A percentile compares a stretch with the other conserved stretches of the same genome.
Conservation (phyloP, 1,284 basidiomycete species). For the Apiotrichum gamsii region DNA sequence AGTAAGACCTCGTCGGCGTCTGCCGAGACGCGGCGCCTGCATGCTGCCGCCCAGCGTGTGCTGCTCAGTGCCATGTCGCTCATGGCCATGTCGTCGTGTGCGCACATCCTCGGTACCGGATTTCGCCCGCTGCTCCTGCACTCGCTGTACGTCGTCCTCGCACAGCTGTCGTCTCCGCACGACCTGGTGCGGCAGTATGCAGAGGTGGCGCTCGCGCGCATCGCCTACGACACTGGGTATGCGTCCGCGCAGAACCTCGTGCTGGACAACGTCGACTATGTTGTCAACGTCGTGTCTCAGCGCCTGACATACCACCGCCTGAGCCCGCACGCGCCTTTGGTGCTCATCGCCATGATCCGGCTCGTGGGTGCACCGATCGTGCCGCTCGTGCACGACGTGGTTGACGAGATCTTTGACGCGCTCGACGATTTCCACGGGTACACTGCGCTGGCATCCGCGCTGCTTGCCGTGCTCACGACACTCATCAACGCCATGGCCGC, state of each 20-base stretch:
- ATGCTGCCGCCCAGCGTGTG: conserved; percentile 53
- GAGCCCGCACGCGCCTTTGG: conserved; percentile 54
- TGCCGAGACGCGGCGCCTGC: conserved; percentile 26
- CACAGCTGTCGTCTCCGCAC: conserved; percentile 66
- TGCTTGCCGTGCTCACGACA: conserved; percentile 66
- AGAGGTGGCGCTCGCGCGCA: conserved; percentile 60
- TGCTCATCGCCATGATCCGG: conserved; percentile 71
- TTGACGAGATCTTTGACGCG: conserved; percentile 90
- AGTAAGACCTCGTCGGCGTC: conserved; percentile 22
- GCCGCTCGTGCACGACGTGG: conserved; percentile 77
- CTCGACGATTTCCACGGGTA: conserved; percentile 91
- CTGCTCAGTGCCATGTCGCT: conserved; percentile 56
- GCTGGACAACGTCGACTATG: conserved; percentile 88
- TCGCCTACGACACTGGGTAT: conserved; percentile 67
- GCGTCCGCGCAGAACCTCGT: conserved; percentile 76
- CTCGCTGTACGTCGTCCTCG: conserved; percentile 73
- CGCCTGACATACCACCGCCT: conserved; percentile 68
- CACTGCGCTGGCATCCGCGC: conserved; percentile 49
- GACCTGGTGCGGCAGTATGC: conserved; percentile 64
- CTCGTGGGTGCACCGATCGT: conserved; percentile 79
- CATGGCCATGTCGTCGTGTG: conserved; percentile 63
- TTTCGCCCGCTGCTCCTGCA: conserved; percentile 67
- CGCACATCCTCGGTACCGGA: conserved; percentile 53
- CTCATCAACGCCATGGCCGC: conserved; percentile 77
- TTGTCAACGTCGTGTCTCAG: conserved; percentile 77